A percentile compares a stretch with the other conserved stretches of the same genome.
Evolutionary conservation across 805 yeast genomes (phyloP).

Genomic region (Candida sphagnicola): DNA sequence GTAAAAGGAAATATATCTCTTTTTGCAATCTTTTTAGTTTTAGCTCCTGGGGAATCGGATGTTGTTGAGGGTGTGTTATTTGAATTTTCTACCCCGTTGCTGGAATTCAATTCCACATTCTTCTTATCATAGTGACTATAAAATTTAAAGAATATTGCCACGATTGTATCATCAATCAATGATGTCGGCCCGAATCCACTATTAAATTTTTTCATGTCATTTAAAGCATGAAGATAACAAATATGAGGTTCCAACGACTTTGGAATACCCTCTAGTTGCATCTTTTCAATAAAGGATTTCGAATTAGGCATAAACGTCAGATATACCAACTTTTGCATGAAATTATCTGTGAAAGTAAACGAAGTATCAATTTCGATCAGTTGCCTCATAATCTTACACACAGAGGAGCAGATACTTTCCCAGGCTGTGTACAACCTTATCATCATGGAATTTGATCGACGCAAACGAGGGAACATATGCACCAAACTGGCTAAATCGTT

Average conservation of each 20-base stretch:
- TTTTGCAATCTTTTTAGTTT: constrained; percentile 35
- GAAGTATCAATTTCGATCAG: constrained; percentile 39
- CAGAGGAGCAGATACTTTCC: constrained; percentile 54
- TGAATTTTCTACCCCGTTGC: no score
- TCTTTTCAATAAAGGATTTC: constrained; percentile 22
- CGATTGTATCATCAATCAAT: constrained; percentile 66
- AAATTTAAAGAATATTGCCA: constrained; percentile 54
- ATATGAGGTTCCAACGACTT: constrained; percentile 34
- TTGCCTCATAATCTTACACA: constrained; percentile 50
- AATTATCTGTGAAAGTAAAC: constrained; percentile 47
- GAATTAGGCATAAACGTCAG: constrained; percentile 40
- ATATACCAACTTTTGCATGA: constrained; percentile 43
- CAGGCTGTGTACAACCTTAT: constrained; percentile 58
- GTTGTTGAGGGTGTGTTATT: constrained; percentile 1
- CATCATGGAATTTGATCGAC: constrained; percentile 78
- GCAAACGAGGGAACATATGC: constrained; percentile 63
- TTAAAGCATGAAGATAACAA: constrained; percentile 45
- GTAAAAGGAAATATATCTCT: constrained; percentile 39
- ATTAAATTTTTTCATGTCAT: constrained; percentile 66
- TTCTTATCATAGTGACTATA: constrained; percentile 23
- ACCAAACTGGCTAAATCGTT: constrained; percentile 59
- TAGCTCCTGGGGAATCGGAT: constrained; percentile 27
- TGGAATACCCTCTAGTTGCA: constrained; percentile 31
- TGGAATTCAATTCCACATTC: neutral
- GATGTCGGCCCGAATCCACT: constrained; percentile 82